Conservation (phyloP, 2,329 filamentous ascomycete genomes). For the Xylaria sp. region DNA sequence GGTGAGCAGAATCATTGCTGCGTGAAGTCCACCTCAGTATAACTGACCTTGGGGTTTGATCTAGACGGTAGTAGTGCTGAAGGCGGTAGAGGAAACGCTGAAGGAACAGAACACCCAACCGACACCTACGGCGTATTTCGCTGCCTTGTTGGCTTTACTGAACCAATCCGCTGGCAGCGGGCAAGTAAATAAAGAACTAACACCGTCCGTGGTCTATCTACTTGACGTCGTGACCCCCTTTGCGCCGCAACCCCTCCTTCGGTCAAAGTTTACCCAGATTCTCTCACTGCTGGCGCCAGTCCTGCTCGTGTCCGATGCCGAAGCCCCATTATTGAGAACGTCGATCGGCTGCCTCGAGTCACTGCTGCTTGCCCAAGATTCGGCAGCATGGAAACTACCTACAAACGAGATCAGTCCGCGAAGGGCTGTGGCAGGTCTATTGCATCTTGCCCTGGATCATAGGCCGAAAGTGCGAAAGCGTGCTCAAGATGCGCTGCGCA, state of each 20-base stretch:
- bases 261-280: constrained; percentile 94
- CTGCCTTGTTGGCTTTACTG: constrained; percentile 87
- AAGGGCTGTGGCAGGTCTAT: constrained; percentile 80
- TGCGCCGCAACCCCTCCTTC: constrained; percentile 82
- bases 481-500: constrained; percentile 85
- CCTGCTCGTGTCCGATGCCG: constrained; percentile 76
- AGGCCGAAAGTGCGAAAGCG: constrained; percentile 93
- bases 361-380: constrained; percentile 87
- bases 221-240: constrained; percentile 89
- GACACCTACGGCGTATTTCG: constrained; percentile 91
- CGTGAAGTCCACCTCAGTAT: constrained; percentile 5
- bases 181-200: constrained; percentile 78
- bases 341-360: constrained; percentile 94
- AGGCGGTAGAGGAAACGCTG: constrained; percentile 90
- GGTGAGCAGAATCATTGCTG: constrained; percentile 52
- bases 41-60: constrained; percentile 13
- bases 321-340: constrained; percentile 82
- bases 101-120: constrained; percentile 82
- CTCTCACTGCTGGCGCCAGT: constrained; percentile 84
- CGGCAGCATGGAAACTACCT: constrained; percentile 82
- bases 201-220: constrained; percentile 87
- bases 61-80: constrained; percentile 82
- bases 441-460: constrained; percentile 82
- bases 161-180: constrained; percentile 72
- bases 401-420: constrained; percentile 83